Evolutionary conservation across 1,284 basidiomycete genomes (phyloP), one percentile per base, ranked within the genome.

Genomic region (Rhodotorula mucilaginosa): DNA sequence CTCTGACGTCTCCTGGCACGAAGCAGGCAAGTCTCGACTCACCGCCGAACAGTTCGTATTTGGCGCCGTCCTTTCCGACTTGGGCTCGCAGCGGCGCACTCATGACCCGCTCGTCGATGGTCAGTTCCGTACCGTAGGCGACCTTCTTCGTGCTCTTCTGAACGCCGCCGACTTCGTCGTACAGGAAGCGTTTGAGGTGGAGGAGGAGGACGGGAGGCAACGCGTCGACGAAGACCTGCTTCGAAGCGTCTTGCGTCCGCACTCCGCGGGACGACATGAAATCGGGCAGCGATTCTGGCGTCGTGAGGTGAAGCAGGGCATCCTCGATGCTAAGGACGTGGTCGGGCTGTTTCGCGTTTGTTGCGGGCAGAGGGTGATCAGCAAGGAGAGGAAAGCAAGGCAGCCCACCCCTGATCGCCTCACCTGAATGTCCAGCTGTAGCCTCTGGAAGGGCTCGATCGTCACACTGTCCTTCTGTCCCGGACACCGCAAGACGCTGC

Each of bases 141-240:
- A 98, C 86, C 68, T 89, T 87, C 82, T 97, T 97, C 67, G 86
- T 86, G 61, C 90, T 88, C 83, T 98, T 99, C 66, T 90, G 88
- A 0, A 92, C 90, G 49, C 89, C 90, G 34, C 89, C 89, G 0
- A 90, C 88, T 29, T 88, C 87, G 79, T 97, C 93, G 80, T 94
- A 98, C 69, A 89, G 85, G 84, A 98, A 99, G 34, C 95, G 85
- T 83, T 98, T 98, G 79, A 98, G 85, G 80, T 98, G 95, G 19
- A 98, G 84, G 18, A 97, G 88, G 63, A 98, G 84, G 16, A 97
- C 88, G 0, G 89, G 88, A 0, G 96, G 96, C 19, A 96, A 85
- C 0, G 87, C 84, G 58, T 98, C 95, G 73, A 99, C 88, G 69
- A 90, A 88, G 26, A 94, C 88, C 74, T 92, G 91, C 81, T 97